A percentile compares a stretch with the other conserved stretches of the same genome.
These are phyloP conservation scores for Boletus edulis DNA, from an alignment of 768 basidiomycete species.

Conservation along the genomic window DNA sequence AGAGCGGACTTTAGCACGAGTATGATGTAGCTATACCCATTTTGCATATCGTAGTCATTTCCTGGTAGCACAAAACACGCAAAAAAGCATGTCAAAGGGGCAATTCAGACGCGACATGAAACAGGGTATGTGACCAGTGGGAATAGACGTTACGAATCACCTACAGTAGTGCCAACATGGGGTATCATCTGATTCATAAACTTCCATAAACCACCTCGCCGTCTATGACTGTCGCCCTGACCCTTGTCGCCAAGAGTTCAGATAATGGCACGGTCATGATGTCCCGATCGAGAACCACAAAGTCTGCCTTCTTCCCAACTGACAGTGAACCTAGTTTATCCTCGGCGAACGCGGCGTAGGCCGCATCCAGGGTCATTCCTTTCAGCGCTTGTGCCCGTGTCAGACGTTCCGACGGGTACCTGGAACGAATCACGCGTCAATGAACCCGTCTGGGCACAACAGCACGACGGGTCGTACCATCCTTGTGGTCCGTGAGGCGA, in stretches of 20 bases:
- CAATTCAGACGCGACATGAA: not conserved
- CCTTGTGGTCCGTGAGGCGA: slow-evolving; percentile 84
- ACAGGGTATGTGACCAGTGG: not conserved
- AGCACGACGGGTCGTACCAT: slow-evolving; percentile 55
- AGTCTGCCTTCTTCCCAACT: slow-evolving; percentile 83
- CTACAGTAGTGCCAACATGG: not conserved
- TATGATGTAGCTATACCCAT: slow-evolving; percentile 16
- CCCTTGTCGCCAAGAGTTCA: slow-evolving; percentile 66
- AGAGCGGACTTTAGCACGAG: slow-evolving; percentile 49
- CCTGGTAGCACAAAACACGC: not conserved
- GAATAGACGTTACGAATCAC: too few species aligned
- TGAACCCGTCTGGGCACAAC: not conserved
- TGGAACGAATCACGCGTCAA: slow-evolving; percentile 29
- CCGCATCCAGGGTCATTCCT: slow-evolving; percentile 88
- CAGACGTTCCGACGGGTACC: slow-evolving; percentile 75
- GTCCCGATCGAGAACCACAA: slow-evolving; percentile 77
- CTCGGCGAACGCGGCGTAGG: slow-evolving; percentile 84
- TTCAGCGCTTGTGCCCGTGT: slow-evolving; percentile 81
- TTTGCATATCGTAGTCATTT: slow-evolving; percentile 8
- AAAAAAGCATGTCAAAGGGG: not conserved
- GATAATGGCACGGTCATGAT: slow-evolving; percentile 62
- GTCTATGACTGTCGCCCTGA: slow-evolving; percentile 72
- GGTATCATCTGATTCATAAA: slow-evolving; percentile 20
- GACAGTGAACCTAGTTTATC: slow-evolving; percentile 66
- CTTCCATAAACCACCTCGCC: slow-evolving; percentile 64